These are phyloP conservation scores for Xylariales sp. DNA, from an alignment of 2,329 filamentous ascomycete genomes.

Conservation along the genomic window DNA sequence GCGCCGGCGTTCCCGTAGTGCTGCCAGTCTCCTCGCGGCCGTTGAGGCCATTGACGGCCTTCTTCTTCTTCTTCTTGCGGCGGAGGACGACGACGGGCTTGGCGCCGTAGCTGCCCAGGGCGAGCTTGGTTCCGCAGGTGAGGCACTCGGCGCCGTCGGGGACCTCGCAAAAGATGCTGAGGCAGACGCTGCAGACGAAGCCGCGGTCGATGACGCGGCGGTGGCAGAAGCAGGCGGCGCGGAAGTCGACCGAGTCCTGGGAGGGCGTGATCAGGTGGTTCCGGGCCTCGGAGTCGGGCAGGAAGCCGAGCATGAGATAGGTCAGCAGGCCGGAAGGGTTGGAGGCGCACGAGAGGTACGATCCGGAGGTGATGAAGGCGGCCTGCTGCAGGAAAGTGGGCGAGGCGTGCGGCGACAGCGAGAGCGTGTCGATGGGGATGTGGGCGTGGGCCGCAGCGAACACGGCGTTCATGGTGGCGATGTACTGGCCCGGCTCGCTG, in stretches of 20 bases:
- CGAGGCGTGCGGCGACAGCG: conserved; percentile 64
- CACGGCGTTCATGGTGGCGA: conserved; percentile 96
- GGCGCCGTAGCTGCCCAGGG: conserved; percentile 70
- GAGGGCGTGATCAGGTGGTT: conserved; percentile 71
- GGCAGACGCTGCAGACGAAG: conserved; percentile 92
- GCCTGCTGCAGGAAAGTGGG: conserved; percentile 95
- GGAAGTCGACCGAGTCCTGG: conserved; percentile 86
- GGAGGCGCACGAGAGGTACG: conserved; percentile 43
- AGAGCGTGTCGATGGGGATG: conserved; percentile 89
- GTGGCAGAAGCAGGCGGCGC: conserved; percentile 98
- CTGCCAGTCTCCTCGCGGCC: conserved; percentile 54
- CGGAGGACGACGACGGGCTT: conserved; percentile 71
- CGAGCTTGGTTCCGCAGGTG: conserved; percentile 76
- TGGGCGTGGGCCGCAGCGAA: conserved; percentile 87
- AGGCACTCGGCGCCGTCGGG: conserved; percentile 65
- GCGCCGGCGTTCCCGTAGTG: conserved; percentile 55
- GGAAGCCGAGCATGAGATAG: conserved; percentile 92
- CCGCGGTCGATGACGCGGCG: conserved; percentile 84
- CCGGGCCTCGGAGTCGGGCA: conserved; percentile 56
- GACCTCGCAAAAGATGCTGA: conserved; percentile 83
- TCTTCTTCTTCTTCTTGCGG: conserved; percentile 73
- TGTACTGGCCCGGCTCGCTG: conserved; percentile 84
- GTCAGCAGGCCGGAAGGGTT: conserved; percentile 73
- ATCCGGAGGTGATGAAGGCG: conserved; percentile 56
- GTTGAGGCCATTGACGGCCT: conserved; percentile 50